Evolutionary conservation across 768 basidiomycete genomes (phyloP), one percentile per base, ranked within the genome.

Genomic region (Podaxis sp.): DNA sequence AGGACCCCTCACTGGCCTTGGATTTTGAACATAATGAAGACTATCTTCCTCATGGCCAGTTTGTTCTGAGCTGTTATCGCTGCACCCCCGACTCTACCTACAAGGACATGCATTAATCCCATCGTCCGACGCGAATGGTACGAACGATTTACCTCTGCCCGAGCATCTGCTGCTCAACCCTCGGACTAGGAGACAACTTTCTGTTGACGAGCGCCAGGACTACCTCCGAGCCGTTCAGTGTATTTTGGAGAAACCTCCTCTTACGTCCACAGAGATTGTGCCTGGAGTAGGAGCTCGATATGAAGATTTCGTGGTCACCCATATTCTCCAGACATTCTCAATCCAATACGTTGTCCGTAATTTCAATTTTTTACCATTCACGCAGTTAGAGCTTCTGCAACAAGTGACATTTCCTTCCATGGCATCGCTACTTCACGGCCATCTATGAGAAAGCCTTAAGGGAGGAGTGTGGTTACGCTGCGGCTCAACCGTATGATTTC

Each of bases 371-470:
- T 18, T 7, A 11, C 3, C 10, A 48, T 38, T 6, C 6, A 14
- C 40, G 18, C 5, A 11, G 38, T 5, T 38, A 16, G 14, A 16
- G 16, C 10, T 16, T 13, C 38, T 27, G 47, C 28, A 38, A 23
- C 4, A 35, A 70, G 67, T 68, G 69, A 2, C 67, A 71, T 36
- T 71, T 71, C 58, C 61, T 68, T 14, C 64, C 70, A 7, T 71
- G 69, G 69, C 70, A 71, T 48, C 61, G 69, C 2, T 67, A 65
- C 53, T 66, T 64, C 51, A 61, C 61, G 2, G 64, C 61, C 25
- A 40, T 66, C 7, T 70, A 70, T 46, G 68, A 69, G 35, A 58
- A 65, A 44, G 63, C 63, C 1, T 54, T 72, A 27, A 57, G 69
- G 14, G 61, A 66, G 2, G 67, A 68, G 40, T 72, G 71, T 57